Evolutionary conservation across 345 rosid species (phyloP).

Genomic region (Populus simonii): DNA sequence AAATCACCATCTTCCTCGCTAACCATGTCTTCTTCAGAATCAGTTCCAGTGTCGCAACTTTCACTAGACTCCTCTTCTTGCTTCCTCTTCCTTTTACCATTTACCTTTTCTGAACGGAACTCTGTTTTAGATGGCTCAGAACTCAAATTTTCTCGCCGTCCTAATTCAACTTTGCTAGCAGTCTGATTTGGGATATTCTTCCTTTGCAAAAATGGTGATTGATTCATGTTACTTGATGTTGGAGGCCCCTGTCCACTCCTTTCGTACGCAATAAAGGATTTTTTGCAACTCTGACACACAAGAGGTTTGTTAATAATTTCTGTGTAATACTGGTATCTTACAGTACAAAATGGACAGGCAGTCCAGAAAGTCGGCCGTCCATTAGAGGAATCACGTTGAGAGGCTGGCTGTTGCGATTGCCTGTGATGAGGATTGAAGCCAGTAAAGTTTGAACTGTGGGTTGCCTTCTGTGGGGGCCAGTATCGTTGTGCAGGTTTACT

Average conservation of each 20-base stretch:
- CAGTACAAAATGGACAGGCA: slow-evolving; percentile 60
- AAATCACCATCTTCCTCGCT: slow-evolving; percentile 37
- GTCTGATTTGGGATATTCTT: slow-evolving; percentile 41
- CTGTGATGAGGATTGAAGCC: slow-evolving; percentile 37
- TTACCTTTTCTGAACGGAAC: slow-evolving; percentile 30
- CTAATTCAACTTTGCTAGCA: slow-evolving; percentile 39
- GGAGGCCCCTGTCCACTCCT: slow-evolving; percentile 31
- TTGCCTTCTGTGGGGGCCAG: slow-evolving; percentile 36
- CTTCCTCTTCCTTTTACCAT: slow-evolving; percentile 51
- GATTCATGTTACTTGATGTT: slow-evolving; percentile 19
- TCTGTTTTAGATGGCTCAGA: slow-evolving; percentile 28
- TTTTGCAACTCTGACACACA: slow-evolving; percentile 52
- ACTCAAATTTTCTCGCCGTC: slow-evolving; percentile 29
- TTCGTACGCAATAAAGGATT: slow-evolving; percentile 50
- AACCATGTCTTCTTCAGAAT: slow-evolving; percentile 37
- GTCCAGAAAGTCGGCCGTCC: slow-evolving; percentile 57
- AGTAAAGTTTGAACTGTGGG: slow-evolving; percentile 21
- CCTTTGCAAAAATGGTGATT: slow-evolving; percentile 39
- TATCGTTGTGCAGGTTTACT: slow-evolving; percentile 34
- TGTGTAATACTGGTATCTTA: slow-evolving; percentile 43
- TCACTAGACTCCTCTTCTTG: slow-evolving; percentile 50
- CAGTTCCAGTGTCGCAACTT: slow-evolving; percentile 40
- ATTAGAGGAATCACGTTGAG: slow-evolving; percentile 37
- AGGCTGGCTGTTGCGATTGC: slow-evolving; percentile 31
- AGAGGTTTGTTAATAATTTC: slow-evolving; percentile 33